Percentiles rank a stretch among this genome's conserved stretches.
These are phyloP conservation scores for Lactarius sanguifluus DNA, from an alignment of 768 basidiomycete species.

Conservation along the genomic window DNA sequence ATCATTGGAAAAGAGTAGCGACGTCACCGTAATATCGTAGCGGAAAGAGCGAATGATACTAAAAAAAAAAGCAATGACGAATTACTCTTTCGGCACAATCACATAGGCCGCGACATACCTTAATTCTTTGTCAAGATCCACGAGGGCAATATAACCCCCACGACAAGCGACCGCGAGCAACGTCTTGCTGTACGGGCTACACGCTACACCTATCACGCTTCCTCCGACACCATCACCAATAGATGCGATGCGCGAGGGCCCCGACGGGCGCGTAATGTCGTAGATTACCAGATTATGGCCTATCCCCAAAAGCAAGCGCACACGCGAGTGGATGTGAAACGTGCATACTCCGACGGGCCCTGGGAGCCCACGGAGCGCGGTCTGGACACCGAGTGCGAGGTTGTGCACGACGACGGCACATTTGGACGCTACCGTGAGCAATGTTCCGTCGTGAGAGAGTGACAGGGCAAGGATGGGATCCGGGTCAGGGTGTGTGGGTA, in stretches of 20 bases:
- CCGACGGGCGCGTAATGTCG: constrained; percentile 58
- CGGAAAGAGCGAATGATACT: constrained; percentile 62
- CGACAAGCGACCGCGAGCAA: constrained; percentile 59
- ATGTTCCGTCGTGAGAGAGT: constrained; percentile 54
- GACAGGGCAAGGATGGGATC: constrained; percentile 51
- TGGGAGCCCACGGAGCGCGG: constrained; percentile 55
- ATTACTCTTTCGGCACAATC: neutral
- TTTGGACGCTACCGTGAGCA: constrained; percentile 57
- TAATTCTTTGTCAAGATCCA: constrained; percentile 77
- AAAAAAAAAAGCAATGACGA: neutral
- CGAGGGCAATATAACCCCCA: constrained; percentile 52
- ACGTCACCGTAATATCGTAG: constrained; percentile 53
- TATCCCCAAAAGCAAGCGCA: constrained; percentile 54
- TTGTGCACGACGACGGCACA: constrained; percentile 60
- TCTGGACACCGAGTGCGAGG: constrained; percentile 52
- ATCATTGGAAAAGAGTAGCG: constrained; percentile 66
- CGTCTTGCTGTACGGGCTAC: constrained; percentile 77
- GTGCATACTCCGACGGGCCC: constrained; percentile 47
- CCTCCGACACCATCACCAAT: constrained; percentile 47
- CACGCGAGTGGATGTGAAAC: constrained; percentile 66
- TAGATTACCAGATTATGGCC: constrained; percentile 58
- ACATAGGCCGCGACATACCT: constrained; percentile 44
- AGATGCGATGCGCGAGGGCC: constrained; percentile 52
- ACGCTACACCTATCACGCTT: constrained; percentile 55
- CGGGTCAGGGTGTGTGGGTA: constrained; percentile 50